Conservation (phyloP, 345 rosid species). For the Erucastrum elatum region DNA sequence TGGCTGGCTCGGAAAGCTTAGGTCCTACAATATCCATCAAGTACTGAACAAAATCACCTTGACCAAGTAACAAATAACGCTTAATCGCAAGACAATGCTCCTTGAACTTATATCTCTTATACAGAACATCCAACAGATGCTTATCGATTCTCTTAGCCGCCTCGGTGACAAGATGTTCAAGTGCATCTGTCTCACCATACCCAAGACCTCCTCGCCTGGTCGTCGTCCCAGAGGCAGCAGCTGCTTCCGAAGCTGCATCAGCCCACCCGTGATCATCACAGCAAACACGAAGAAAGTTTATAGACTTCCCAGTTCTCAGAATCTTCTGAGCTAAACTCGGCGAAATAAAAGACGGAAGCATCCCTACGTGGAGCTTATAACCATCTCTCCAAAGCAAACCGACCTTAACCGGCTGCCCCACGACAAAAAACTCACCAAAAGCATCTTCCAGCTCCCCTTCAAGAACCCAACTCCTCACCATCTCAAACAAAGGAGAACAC, state of each 20-base stretch:
- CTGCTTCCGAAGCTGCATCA: conserved; percentile 88
- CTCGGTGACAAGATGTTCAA: conserved; percentile 79
- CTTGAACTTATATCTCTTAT: conserved; percentile 74
- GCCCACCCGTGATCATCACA: conserved; percentile 98
- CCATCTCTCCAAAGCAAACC: conserved; percentile 99
- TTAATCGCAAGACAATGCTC: conserved; percentile 97
- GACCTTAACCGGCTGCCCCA: conserved; percentile 89
- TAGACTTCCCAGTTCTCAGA: conserved; percentile 95
- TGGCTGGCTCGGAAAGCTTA: conserved; percentile 97
- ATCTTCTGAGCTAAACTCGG: conserved; percentile 85
- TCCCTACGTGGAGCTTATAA: conserved; percentile 75
- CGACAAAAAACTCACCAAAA: conserved; percentile 84
- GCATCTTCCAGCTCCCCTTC: conserved; percentile 98
- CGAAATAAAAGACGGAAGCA: conserved; percentile 94
- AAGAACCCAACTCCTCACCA: conserved; percentile 99
- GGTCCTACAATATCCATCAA: conserved; percentile 92
- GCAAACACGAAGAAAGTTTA: conserved; percentile 93
- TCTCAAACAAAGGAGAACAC: conserved; percentile 93
- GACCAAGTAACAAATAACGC: conserved; percentile 91
- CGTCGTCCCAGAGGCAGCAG: conserved; percentile 92
- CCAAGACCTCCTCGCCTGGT: conserved; percentile 91
- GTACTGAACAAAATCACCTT: conserved; percentile 97
- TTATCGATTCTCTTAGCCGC: conserved; percentile 98
- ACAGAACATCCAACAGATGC: conserved; percentile 80
- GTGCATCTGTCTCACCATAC: conserved; percentile 96